phyloP scores from a whole-genome alignment of 169 alveolate genomes.

The Theileria annulata region DNA sequence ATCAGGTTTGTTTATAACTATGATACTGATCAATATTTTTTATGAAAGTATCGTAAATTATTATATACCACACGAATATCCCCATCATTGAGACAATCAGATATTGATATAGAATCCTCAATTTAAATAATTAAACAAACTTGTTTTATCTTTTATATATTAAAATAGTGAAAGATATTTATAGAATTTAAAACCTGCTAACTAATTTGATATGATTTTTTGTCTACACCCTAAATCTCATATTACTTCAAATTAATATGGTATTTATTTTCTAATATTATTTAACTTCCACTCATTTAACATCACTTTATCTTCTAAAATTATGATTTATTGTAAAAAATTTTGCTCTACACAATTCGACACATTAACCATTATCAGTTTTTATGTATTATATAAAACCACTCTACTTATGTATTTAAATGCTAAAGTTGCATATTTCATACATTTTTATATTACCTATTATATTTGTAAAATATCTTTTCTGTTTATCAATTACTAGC shows the following conservation, averaged over 20 bases:
- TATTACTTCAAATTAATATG: no score
- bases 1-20: not conserved
- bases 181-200: no score
- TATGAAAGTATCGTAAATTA: not conserved
- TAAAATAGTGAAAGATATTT: no score
- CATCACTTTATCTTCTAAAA: no score
- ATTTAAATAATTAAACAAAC: no score
- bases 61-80: slow-evolving; percentile 5
- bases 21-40: not conserved
- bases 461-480: not conserved
- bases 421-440: not conserved
- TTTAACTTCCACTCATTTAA: no score
- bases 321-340: no score
- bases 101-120: not conserved
- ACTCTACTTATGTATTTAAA: not conserved
- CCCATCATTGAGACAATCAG: not conserved
- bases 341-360: not conserved
- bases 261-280: no score
- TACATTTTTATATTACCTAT: not conserved
- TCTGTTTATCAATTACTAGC: not conserved
- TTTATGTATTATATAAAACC: not conserved
- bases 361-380: not conserved
- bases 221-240: no score
- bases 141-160: no score
- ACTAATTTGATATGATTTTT: no score